Base-by-base conservation (phyloP, 2,329 filamentous ascomycete genomes). In the Emergomyces orientalis region DNA sequence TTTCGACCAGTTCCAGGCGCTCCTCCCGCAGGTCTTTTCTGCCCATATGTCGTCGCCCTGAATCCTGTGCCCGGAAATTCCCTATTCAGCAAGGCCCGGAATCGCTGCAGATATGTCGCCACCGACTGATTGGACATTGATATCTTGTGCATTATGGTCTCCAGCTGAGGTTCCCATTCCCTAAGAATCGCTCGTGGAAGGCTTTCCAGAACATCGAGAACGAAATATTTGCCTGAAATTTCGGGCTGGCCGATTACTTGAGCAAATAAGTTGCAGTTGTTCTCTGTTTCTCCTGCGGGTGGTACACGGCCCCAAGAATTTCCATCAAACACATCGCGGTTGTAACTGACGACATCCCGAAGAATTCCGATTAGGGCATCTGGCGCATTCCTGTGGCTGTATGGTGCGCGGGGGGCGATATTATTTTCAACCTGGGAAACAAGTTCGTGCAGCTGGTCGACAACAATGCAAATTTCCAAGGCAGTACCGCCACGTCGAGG, bases 121-220 rank as follows among this genome's bases (percentile, higher is more conserved):
- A 27, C 72, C 71, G 62, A 78, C 76, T 49, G 77, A 72, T 66
- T 81, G 75, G 59, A 82, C 76, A 67, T 80, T 78, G 80, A 74
- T 57, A 82, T 76, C 67, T 80, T 79, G 65, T 67, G 68, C 19
- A 74, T 71, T 14, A 76, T 69, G 6, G 66, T 67, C 14, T 67
- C 67, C 37, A 79, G 67, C 34, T 68, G 71, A n/a, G 66, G 59
- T 19, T 66, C 61, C 59, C 71, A 74, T 34, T 71, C 70, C 45
- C 68, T 66, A 2, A 78, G 67, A 49, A 72, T 69, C 1, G 66
- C 60, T 3, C 71, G 64, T 17, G 73, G 70, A 6, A 78, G 65
- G 19, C 68, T 64, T 55, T 73, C 73, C n/a, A 79, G 70, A 27
- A 71, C 73, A 66, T 77, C 71, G 45, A 79, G 68, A 8, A 78